Percentiles rank a stretch among this genome's conserved stretches.
phyloP scores from a whole-genome alignment of 2,329 filamentous ascomycete genomes.

The Sarocladium oryzae region DNA sequence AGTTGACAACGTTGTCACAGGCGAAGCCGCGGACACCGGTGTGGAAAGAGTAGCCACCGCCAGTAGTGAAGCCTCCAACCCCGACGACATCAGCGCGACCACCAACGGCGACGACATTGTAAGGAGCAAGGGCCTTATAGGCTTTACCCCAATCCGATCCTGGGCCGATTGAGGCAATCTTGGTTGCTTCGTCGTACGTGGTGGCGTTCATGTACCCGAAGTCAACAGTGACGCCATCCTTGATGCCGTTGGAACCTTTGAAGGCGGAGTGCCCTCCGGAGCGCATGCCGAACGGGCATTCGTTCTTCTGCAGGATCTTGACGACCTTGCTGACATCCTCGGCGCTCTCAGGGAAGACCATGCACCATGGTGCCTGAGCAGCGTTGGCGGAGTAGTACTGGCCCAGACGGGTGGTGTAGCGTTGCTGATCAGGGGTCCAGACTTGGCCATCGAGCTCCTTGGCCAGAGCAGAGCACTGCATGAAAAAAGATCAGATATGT shows the following conservation, averaged over 20 bases:
- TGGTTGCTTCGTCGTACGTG: conserved; percentile 20
- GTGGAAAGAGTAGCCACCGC: conserved; percentile 15
- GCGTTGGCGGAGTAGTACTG: conserved; percentile 26
- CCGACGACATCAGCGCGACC: conserved; percentile 30
- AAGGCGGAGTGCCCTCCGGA: conserved; percentile 23
- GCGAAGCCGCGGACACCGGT: conserved; percentile 27
- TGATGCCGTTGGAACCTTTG: conserved; percentile 17
- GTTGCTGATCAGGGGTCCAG: conserved; percentile 12
- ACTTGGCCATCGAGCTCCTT: conserved; percentile 17
- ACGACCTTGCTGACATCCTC: conserved; percentile 18
- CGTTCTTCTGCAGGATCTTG: conserved; percentile 10
- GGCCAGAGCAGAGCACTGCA: conserved; percentile 18
- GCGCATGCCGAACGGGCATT: conserved; percentile 20
- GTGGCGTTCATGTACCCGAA: conserved; percentile 15
- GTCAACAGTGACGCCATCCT: conserved; percentile 18
- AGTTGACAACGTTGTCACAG: conserved; percentile 36
- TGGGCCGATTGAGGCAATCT: conserved; percentile 31
- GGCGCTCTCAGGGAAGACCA: conserved; percentile 20
- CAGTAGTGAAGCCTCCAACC: conserved; percentile 18
- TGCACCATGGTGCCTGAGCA: conserved; percentile 22
- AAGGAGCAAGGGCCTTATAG: conserved; percentile 15
- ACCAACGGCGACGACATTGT: conserved; percentile 32
- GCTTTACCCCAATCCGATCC: conserved; percentile 33
- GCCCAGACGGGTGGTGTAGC: conserved; percentile 18
- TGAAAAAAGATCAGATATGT: background rate